These are phyloP conservation scores for Cantharellus anzutake DNA, from an alignment of 768 basidiomycete genomes.

Conservation along the genomic window DNA sequence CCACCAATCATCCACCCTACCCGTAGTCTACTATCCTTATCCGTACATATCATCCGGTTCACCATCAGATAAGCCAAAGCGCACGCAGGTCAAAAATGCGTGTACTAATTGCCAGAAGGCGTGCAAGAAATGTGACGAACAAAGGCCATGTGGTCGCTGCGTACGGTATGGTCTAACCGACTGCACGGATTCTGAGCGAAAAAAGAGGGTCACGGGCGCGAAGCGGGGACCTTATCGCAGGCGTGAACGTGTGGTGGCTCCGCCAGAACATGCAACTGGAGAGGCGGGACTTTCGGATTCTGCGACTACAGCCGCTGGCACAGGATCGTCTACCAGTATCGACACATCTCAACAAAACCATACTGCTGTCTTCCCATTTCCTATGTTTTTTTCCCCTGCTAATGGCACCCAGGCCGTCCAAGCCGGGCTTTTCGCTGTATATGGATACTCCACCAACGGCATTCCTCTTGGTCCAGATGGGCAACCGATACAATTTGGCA, in stretches of 20 bases:
- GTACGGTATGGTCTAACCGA: conserved; percentile 82
- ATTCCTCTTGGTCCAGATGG: background rate
- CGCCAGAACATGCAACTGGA: background rate
- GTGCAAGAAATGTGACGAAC: conserved; percentile 85
- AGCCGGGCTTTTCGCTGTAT: background rate
- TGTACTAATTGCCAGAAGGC: conserved; percentile 84
- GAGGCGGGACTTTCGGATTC: too few relatives aligned
- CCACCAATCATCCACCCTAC: background rate
- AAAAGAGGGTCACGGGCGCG: conserved; percentile 77
- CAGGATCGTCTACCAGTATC: background rate
- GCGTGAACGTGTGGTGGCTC: conserved; percentile 16
- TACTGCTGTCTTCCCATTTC: background rate
- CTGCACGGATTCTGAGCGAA: conserved; percentile 79
- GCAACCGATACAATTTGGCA: background rate
- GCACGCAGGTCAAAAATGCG: conserved; percentile 78
- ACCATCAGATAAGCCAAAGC: conserved; percentile 30
- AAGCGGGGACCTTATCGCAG: conserved; percentile 88
- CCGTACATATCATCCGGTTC: background rate
- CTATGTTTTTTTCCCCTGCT: background rate
- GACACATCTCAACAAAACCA: background rate
- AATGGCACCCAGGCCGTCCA: background rate
- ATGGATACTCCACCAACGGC: background rate
- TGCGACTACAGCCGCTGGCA: too few relatives aligned
- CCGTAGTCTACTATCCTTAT: background rate
- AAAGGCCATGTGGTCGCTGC: conserved; percentile 81